phyloP scores from a whole-genome alignment of 805 yeast genomes.

The Yarrowia keelungensis region DNA sequence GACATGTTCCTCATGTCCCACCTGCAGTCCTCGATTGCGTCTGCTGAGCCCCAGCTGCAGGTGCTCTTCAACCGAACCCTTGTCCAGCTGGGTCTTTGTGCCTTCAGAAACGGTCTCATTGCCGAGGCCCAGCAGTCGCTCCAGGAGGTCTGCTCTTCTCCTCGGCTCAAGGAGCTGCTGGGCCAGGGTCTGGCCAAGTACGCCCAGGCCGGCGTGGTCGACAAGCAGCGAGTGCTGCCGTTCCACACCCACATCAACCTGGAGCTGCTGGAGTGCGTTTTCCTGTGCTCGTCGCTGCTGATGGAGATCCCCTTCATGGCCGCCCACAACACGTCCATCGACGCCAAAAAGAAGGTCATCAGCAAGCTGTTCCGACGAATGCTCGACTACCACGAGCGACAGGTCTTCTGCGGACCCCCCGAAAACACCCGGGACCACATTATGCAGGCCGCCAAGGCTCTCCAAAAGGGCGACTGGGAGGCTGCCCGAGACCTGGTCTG shows the following conservation, averaged over 20 bases:
- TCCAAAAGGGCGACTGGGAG: conserved; percentile 90
- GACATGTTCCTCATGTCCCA: conserved; percentile 88
- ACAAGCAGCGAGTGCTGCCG: conserved; percentile 85
- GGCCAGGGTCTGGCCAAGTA: conserved; percentile 90
- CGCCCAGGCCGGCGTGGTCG: conserved; percentile 59
- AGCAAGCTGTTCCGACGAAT: conserved; percentile 89
- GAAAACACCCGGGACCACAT: conserved; percentile 94
- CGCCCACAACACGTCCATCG: conserved; percentile 56
- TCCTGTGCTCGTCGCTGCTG: conserved; percentile 85
- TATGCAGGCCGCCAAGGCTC: conserved; percentile 87
- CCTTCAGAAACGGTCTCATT: conserved; percentile 88
- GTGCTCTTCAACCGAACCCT: conserved; percentile 93
- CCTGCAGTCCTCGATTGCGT: conserved; percentile 79
- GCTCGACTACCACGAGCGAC: conserved; percentile 91
- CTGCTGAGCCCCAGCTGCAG: conserved; percentile 85
- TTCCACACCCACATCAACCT: conserved; percentile 98
- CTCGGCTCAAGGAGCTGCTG: conserved; percentile 85
- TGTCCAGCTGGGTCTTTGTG: conserved; percentile 94
- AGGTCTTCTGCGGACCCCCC: conserved; percentile 96
- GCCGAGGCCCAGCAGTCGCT: conserved; percentile 85
- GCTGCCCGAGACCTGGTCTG: conserved; percentile 73
- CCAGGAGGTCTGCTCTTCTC: conserved; percentile 85
- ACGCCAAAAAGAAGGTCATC: conserved; percentile 68
- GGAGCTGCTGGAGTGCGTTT: conserved; percentile 92
- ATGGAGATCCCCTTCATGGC: conserved; percentile 93